phyloP scores from a whole-genome alignment of 352 stramenopile species.

The Phytopythium mirpurense region DNA sequence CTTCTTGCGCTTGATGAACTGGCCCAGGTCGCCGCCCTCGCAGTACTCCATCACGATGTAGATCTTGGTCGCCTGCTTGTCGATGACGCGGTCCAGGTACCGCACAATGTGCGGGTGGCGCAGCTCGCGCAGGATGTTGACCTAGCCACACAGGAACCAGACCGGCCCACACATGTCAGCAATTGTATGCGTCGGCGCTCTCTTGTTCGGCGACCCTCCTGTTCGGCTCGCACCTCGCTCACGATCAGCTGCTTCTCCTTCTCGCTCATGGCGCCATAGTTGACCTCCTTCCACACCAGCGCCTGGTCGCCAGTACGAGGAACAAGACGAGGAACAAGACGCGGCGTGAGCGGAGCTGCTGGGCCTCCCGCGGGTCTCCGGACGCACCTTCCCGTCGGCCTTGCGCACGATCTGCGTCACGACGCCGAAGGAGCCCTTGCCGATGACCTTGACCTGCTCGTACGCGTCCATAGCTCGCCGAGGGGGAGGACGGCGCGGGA shows the following conservation, averaged over 20 bases:
- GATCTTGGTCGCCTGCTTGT: conserved; percentile 90
- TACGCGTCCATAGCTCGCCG: conserved; percentile 72
- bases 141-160: conserved; percentile 18
- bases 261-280: conserved; percentile 91
- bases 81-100: conserved; percentile 92
- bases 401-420: conserved; percentile 89
- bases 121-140: conserved; percentile 92
- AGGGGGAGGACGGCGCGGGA: background rate
- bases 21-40: conserved; percentile 84
- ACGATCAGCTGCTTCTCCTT: conserved; percentile 94
- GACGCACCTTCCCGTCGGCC: conserved; percentile 75
- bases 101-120: conserved; percentile 91
- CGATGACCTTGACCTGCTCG: conserved; percentile 86
- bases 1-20: conserved; percentile 90
- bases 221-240: conserved; percentile 58
- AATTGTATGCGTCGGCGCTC: background rate
- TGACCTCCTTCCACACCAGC: conserved; percentile 92
- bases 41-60: conserved; percentile 96
- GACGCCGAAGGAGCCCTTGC: conserved; percentile 90
- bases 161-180: background rate
- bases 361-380: no score
- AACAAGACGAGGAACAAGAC: background rate
- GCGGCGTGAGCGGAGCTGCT: no score
- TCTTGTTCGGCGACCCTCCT: background rate
- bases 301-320: no score